phyloP scores from a whole-genome alignment of 768 basidiomycete genomes.

The Serendipita sp. region DNA sequence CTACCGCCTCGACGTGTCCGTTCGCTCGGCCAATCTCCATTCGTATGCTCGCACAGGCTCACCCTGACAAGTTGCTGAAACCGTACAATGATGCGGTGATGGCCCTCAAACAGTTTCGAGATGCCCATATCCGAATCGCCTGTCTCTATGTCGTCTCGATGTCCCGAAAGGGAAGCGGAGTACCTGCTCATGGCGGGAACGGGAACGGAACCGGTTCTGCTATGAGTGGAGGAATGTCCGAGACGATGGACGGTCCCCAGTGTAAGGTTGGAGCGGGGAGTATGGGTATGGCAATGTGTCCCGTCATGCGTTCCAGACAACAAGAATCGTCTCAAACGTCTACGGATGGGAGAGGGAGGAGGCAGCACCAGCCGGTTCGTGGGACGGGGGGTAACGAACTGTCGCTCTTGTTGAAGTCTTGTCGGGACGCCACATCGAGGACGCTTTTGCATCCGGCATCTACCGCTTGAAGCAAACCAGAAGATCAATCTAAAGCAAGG shows the following conservation, averaged over 20 bases:
- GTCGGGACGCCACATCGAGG: conserved; percentile 4
- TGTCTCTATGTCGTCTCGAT: conserved; percentile 76
- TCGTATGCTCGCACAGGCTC: not conserved
- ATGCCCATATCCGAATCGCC: conserved; percentile 79
- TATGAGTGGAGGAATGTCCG: not conserved
- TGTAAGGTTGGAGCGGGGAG: not conserved
- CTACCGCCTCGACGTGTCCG: not conserved
- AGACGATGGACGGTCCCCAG: not conserved
- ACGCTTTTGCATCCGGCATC: not conserved
- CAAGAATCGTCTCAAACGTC: not conserved
- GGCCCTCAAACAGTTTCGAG: conserved; percentile 68
- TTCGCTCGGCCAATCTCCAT: not conserved
- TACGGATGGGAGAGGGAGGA: not conserved
- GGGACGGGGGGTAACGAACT: conserved; percentile 3
- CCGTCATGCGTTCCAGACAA: not conserved
- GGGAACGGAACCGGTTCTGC: not conserved
- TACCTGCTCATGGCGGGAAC: not conserved
- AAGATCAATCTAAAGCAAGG: too few species aligned
- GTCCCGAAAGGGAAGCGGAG: conserved; percentile 30
- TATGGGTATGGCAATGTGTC: not conserved
- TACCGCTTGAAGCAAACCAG: too few species aligned
- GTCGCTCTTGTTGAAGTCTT: not conserved
- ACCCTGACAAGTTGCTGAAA: conserved; percentile 16
- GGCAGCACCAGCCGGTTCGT: not conserved
- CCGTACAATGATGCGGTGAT: conserved; percentile 65